Evolutionary conservation across 78 protist species (phyloP).

Genomic region (Dictyostelium discoideum): DNA sequence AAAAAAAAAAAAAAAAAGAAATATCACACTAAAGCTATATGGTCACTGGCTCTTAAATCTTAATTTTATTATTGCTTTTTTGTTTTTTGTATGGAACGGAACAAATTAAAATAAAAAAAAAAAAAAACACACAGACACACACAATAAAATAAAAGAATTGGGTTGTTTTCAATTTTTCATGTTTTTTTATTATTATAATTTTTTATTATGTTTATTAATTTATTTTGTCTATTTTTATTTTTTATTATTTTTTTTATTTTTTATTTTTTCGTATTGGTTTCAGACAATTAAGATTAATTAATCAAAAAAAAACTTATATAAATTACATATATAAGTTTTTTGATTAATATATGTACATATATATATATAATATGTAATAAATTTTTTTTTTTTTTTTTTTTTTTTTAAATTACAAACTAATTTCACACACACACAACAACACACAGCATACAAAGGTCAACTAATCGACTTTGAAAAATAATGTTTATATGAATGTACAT

Average conservation of each 20-base stretch:
- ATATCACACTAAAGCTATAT: background rate
- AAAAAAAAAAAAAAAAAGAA: background rate
- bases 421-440: background rate
- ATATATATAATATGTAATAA: no score
- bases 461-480: background rate
- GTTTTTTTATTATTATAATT: background rate
- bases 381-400: no score
- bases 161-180: background rate
- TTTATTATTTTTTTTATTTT: background rate
- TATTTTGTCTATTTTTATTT: no score
- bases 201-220: background rate
- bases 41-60: background rate
- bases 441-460: background rate
- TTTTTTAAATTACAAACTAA: no score
- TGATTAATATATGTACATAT: no score
- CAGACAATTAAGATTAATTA: background rate
- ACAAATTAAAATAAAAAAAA: background rate
- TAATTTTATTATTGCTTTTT: background rate
- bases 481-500: background rate
- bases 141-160: background rate
- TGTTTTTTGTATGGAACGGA: background rate
- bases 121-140: background rate
- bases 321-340: no score
- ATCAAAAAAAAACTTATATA: background rate
- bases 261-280: background rate